Conservation (phyloP, 495 filamentous ascomycete species). For the Thermochaetoides thermophila region DNA sequence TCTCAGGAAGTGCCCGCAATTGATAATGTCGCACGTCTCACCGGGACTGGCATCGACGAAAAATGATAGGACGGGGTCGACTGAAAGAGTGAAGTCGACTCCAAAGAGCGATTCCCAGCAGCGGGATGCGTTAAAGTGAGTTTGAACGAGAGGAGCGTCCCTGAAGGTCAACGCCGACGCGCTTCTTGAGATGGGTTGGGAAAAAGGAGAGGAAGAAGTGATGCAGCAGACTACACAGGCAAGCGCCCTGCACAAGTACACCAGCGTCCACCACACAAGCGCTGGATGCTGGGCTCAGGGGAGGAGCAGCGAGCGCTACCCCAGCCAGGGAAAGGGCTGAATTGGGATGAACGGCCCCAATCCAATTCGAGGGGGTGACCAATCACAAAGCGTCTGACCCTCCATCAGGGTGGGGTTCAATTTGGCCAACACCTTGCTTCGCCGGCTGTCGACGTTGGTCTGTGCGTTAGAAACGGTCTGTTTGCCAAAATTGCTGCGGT, state of each 20-base stretch:
- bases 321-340: constrained; percentile 4
- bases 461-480: constrained; percentile 1
- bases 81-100: constrained; percentile 75
- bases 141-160: constrained; percentile 13
- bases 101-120: constrained; percentile 12
- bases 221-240: not conserved
- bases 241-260: constrained; percentile 8
- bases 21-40: constrained; percentile 3
- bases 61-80: constrained; percentile 39
- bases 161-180: constrained; percentile 15
- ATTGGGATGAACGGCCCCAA: constrained; percentile 14
- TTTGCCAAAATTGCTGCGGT: no score
- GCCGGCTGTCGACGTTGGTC: constrained; percentile 1
- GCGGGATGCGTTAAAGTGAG: constrained; percentile 13
- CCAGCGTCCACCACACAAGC: not conserved
- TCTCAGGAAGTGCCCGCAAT: no score
- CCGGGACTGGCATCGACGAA: constrained; percentile 17
- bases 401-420: constrained; percentile 7
- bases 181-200: constrained; percentile 11
- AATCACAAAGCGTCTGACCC: not conserved
- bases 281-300: constrained; percentile 12
- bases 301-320: constrained; percentile 7
- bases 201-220: constrained; percentile 12
- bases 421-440: constrained; percentile 6
- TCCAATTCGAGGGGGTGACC: constrained; percentile 2